phyloP scores from a whole-genome alignment of 352 stramenopile species.

The Globisporangium uncinulatum region DNA sequence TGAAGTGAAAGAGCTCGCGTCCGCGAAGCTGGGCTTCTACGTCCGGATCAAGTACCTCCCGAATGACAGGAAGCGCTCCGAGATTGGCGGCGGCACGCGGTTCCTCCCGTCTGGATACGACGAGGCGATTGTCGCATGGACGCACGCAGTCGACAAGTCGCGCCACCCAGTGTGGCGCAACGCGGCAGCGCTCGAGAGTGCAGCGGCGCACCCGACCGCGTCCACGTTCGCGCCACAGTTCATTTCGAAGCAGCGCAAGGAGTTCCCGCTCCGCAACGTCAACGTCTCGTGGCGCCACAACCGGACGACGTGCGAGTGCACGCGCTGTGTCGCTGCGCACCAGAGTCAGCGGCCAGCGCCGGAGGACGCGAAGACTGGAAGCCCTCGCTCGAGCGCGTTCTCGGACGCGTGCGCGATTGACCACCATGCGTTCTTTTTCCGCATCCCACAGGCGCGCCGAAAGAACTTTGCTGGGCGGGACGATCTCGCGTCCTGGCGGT shows the following conservation, averaged over 20 bases:
- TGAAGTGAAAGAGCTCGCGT: conserved; percentile 50
- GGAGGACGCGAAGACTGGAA: not conserved
- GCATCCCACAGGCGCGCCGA: conserved; percentile 62
- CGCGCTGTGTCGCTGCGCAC: conserved; percentile 35
- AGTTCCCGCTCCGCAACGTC: conserved; percentile 69
- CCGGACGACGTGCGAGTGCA: conserved; percentile 35
- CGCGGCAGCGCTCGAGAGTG: conserved; percentile 8
- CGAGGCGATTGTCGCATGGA: conserved; percentile 68
- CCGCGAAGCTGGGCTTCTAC: conserved; percentile 62
- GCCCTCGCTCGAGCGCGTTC: not conserved
- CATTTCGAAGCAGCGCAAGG: conserved; percentile 49
- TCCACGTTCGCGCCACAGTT: conserved; percentile 21
- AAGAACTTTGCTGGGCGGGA: conserved; percentile 76
- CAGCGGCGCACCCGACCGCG: conserved; percentile 8
- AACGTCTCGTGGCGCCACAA: conserved; percentile 76
- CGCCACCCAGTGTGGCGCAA: conserved; percentile 25
- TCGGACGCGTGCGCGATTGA: conserved; percentile 47
- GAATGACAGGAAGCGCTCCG: conserved; percentile 57
- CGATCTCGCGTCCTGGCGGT: conserved; percentile 69
- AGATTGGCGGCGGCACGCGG: conserved; percentile 36
- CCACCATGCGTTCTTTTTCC: conserved; percentile 82
- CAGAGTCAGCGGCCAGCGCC: conserved; percentile 3
- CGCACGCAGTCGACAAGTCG: conserved; percentile 65
- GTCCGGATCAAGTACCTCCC: conserved; percentile 74
- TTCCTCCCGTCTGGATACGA: conserved; percentile 64